Evolutionary conservation across 805 yeast genomes (phyloP).

Genomic region (Martiniozyma abietophila): DNA sequence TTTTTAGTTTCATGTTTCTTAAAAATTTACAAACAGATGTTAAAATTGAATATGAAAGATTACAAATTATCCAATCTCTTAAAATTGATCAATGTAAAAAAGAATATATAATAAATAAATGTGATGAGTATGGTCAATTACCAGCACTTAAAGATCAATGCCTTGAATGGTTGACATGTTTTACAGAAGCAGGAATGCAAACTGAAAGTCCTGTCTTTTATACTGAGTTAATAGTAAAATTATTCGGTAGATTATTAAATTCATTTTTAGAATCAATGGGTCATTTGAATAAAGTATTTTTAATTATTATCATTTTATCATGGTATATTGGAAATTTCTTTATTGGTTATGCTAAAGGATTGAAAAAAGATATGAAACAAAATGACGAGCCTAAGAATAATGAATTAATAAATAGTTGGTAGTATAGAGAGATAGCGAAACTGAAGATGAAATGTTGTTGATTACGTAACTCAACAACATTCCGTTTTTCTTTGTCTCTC

Average conservation of each 20-base stretch:
- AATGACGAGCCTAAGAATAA: no score
- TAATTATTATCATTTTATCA: constrained; percentile 26
- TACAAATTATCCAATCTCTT: constrained; percentile 34
- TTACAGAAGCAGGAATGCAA: constrained; percentile 38
- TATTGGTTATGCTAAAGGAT: constrained; percentile 59
- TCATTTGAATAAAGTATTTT: constrained; percentile 42
- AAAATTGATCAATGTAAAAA: constrained; percentile 48
- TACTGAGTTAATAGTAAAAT: constrained; percentile 50
- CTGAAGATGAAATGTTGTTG: constrained; percentile 1
- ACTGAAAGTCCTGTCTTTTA: constrained; percentile 39
- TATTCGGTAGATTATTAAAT: constrained; percentile 52
- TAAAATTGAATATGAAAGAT: constrained; percentile 38
- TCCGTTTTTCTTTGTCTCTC: no score
- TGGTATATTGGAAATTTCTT: constrained; percentile 55
- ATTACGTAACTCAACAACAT: background rate
- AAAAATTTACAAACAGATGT: constrained; percentile 47
- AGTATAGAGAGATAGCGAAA: no score
- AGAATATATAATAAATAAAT: constrained; percentile 44
- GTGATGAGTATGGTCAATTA: constrained; percentile 44
- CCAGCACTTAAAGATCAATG: constrained; percentile 55
- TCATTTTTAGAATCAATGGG: constrained; percentile 63
- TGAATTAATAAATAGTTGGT: no score
- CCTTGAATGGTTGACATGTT: constrained; percentile 55
- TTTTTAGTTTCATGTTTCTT: constrained; percentile 6
- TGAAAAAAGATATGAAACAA: no score